A percentile compares a stretch with the other conserved stretches of the same genome.
These are phyloP conservation scores for Aspergillus texensis DNA, from an alignment of 2,329 filamentous ascomycete genomes.

Conservation along the genomic window DNA sequence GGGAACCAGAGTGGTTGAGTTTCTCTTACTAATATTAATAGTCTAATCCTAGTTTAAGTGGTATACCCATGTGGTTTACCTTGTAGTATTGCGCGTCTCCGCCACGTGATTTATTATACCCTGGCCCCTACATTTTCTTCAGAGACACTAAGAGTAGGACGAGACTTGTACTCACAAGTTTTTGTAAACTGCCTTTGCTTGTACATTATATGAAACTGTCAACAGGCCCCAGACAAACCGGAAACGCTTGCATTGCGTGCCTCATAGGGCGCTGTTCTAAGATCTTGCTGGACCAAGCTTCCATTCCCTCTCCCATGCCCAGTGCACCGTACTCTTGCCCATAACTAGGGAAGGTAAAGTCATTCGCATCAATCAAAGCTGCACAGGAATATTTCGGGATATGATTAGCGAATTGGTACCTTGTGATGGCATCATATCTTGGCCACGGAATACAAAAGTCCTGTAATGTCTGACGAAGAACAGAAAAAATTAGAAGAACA, in stretches of 20 bases:
- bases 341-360: no score
- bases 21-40: not conserved
- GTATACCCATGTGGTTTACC: not conserved
- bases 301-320: not conserved
- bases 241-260: not conserved
- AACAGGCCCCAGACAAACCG: accelerated
- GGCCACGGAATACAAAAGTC: no score
- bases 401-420: not conserved
- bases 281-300: not conserved
- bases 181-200: not conserved
- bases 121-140: no score
- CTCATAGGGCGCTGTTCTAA: not conserved
- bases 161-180: accelerated
- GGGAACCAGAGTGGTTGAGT: not conserved
- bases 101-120: not conserved
- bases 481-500: not conserved
- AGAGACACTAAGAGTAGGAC: not conserved
- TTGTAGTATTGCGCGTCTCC: not conserved
- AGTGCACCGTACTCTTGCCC: not conserved
- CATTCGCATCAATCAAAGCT: no score
- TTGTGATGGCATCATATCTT: not conserved
- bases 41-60: not conserved
- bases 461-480: not conserved
- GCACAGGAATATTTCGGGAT: not conserved
- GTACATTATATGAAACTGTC: not conserved